Conservation (phyloP, 2,329 filamentous ascomycete species). For the Ascomycota sp. region DNA sequence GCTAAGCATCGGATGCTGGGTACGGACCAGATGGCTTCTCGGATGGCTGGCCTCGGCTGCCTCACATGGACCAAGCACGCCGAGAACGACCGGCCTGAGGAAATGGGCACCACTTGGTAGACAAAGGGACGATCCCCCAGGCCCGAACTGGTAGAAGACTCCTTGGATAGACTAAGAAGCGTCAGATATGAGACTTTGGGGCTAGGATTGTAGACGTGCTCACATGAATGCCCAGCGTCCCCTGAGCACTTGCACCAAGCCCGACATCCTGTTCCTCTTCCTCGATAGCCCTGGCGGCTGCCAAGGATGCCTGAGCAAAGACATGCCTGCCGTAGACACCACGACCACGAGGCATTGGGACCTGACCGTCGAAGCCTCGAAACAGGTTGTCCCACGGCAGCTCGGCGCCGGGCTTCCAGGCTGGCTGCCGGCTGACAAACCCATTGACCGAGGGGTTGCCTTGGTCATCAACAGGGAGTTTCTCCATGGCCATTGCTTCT, state of each 20-base stretch:
- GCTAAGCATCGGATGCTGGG: slow-evolving; percentile 16
- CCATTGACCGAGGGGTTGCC: slow-evolving; percentile 2
- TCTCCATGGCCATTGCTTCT: slow-evolving; percentile 10
- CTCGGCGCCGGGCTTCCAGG: slow-evolving; percentile 13
- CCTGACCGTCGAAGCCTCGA: slow-evolving; percentile 2
- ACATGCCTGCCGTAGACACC: slow-evolving; percentile 18
- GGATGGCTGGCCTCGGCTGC: slow-evolving; percentile 22
- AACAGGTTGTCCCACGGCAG: slow-evolving; percentile 10
- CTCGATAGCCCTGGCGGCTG: slow-evolving; percentile 14
- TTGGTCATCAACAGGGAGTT: slow-evolving; percentile 5
- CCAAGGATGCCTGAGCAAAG: slow-evolving; percentile 16
- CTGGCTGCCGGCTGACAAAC: slow-evolving; percentile 13
- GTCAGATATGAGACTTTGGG: neutral
- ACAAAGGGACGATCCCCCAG: slow-evolving; percentile 29
- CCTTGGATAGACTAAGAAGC: slow-evolving; percentile 30
- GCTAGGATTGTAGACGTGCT: slow-evolving; percentile 3
- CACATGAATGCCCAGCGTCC: slow-evolving; percentile 17
- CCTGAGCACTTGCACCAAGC: neutral
- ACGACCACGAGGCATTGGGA: slow-evolving; percentile 2
- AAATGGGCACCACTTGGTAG: slow-evolving; percentile 24
- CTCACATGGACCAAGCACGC: slow-evolving; percentile 27
- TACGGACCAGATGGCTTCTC: slow-evolving; percentile 15
- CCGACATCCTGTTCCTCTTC: slow-evolving; percentile 13
- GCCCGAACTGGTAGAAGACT: slow-evolving; percentile 29
- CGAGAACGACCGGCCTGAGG: slow-evolving; percentile 24